A percentile compares a stretch with the other conserved stretches of the same genome.
phyloP scores from a whole-genome alignment of 139 green algal genomes.

The Monoraphidium neglectum region DNA sequence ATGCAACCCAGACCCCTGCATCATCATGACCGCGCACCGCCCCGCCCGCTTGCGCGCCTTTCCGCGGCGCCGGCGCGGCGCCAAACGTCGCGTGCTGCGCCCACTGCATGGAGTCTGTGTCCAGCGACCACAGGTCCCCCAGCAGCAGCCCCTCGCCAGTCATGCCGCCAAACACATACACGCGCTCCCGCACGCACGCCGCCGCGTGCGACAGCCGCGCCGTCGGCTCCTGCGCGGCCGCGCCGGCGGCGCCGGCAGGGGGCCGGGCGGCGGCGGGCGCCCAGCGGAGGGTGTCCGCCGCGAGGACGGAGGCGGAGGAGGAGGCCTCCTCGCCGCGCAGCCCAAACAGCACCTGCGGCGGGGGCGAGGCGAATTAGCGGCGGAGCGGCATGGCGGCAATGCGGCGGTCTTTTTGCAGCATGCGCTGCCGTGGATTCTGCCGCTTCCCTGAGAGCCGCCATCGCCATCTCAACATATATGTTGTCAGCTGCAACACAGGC shows the following conservation, averaged over 20 bases:
- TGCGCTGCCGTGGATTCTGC: no score
- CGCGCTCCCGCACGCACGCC: slow-evolving; percentile 51
- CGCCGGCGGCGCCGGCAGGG: no score
- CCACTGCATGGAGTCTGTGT: slow-evolving; percentile 66
- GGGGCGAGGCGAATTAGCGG: no score
- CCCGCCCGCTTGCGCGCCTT: no score
- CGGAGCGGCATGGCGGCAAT: no score
- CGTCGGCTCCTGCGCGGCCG: no score
- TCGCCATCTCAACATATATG: no score
- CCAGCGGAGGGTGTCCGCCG: slow-evolving; percentile 15
- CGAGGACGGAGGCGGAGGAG: background rate
- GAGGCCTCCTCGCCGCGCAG: slow-evolving; percentile 36
- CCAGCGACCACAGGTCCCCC: slow-evolving; percentile 76
- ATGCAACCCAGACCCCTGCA: no score
- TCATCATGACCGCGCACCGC: no score
- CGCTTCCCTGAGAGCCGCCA: no score
- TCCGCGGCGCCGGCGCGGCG: slow-evolving; percentile 39
- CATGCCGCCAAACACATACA: slow-evolving; percentile 76
- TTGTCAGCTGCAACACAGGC: no score
- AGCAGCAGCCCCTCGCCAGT: slow-evolving; percentile 52
- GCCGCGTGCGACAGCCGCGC: slow-evolving; percentile 48
- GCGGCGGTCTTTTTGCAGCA: no score
- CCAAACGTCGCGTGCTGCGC: slow-evolving; percentile 52
- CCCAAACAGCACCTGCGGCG: slow-evolving; percentile 52
- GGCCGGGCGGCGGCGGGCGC: background rate